phyloP scores from a whole-genome alignment of 805 yeast genomes.

The Aciculoconidium aculeatum region DNA sequence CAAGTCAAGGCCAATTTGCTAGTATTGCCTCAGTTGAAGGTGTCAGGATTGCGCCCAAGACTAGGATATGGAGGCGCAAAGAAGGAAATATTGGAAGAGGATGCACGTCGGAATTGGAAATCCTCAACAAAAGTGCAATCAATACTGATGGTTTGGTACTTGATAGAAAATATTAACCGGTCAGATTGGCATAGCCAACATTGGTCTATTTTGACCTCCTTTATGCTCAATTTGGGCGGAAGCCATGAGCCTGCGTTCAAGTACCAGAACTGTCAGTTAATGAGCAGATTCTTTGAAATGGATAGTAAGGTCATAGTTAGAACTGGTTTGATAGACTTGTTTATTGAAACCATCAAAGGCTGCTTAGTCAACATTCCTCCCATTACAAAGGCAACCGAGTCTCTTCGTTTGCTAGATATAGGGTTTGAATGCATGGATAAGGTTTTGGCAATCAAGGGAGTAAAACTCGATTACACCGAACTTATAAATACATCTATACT shows the following conservation, averaged over 20 bases:
- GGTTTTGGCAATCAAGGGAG: conserved; percentile 9
- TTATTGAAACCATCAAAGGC: conserved; percentile 17
- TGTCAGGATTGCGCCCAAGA: conserved; percentile 13
- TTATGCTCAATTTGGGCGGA: conserved; percentile 29
- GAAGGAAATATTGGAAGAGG: conserved; percentile 17
- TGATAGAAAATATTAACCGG: conserved; percentile 10
- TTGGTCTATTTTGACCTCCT: conserved; percentile 27
- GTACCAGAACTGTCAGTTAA: conserved; percentile 18
- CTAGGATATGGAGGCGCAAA: conserved; percentile 18
- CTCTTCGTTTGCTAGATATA: conserved; percentile 13
- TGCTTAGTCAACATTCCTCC: conserved; percentile 26
- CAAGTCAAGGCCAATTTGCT: conserved; percentile 4
- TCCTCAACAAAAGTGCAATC: conserved; percentile 15
- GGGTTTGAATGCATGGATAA: conserved; percentile 18
- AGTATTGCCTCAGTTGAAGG: conserved; percentile 2
- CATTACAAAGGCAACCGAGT: conserved; percentile 18
- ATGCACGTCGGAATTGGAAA: conserved; percentile 23
- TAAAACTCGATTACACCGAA: conserved; percentile 1
- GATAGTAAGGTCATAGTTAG: conserved; percentile 2
- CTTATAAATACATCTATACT: conserved; percentile 19
- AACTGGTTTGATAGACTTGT: conserved; percentile 24
- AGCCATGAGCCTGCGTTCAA: conserved; percentile 26
- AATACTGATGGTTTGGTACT: conserved; percentile 22
- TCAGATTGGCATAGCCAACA: conserved; percentile 7
- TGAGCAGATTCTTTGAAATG: conserved; percentile 11